Base-by-base conservation (phyloP, 805 yeast genomes). In the Sugiyamaella valdiviana region DNA sequence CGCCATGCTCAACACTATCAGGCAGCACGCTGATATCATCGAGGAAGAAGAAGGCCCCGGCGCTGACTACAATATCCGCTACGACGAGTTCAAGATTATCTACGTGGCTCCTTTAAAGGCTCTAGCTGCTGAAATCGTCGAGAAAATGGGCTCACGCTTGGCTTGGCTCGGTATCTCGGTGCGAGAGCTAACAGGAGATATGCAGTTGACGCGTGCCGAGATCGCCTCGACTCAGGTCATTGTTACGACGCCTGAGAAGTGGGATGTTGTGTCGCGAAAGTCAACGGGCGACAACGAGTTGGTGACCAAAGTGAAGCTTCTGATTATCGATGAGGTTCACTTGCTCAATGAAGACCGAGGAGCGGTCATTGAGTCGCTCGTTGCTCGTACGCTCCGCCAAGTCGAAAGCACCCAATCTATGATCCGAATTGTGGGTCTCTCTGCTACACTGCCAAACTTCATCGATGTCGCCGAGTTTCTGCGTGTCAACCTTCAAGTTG, bases 241-340 rank as follows among this genome's bases (percentile, higher is more conserved):
- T 54, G 96, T 89, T 2, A 90, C 96, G 0, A 89, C 97, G 0
- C 97, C 97, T 0, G 97, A 89, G 62, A 89, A 89, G 64, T 89
- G 97, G 97, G 97, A 89, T 68, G 97, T 93, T 2, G 96, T 93
- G 1, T 91, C 99, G 0, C 78, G 98, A 62, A 93, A 93, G 62
- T 83, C 90, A 36, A 83, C 76, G 56, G 97, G 96, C 45, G 97
- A 90, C 59, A 79, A 79, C 44, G 95, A 89, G 56, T 66, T 90
- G 42, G 86, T 87, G 2, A 79, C 85, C 10, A 89, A 88, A 58
- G 95, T 93, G 7, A 86, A 83, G 63, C 68, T 93, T 12, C 69
- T 93, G 49, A 87, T 93, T 51, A 90, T 93, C 52, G 99, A 93
- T 72, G 99, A 93, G 68, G 98, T 93, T 0, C 99, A 93, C 74